A percentile compares a stretch with the other conserved stretches of the same genome.
Conservation (phyloP, 495 filamentous ascomycete species). For the Echria macrotheca region DNA sequence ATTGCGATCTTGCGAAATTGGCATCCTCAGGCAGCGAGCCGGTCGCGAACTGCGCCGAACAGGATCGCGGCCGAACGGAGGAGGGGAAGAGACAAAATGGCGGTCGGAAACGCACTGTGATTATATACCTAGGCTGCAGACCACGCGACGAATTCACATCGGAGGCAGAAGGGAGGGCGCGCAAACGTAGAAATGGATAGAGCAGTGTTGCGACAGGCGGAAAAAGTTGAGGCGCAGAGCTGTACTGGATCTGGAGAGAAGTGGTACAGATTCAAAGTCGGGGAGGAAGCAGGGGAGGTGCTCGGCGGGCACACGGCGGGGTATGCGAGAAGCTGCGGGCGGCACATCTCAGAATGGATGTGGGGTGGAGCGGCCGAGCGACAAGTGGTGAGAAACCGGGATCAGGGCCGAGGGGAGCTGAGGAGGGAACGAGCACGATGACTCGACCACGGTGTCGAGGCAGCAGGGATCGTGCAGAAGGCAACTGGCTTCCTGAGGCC, state of each 20-base stretch:
- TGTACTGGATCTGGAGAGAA: slow-evolving; percentile 18
- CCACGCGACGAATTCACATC: slow-evolving; percentile 3
- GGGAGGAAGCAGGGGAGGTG: not conserved
- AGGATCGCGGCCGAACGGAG: slow-evolving; percentile 3
- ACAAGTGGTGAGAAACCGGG: not conserved
- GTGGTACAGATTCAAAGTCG: slow-evolving; percentile 7
- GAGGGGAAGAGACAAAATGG: slow-evolving; percentile 1
- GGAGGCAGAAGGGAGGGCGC: slow-evolving; percentile 5
- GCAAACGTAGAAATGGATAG: slow-evolving; percentile 12
- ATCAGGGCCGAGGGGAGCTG: not conserved
- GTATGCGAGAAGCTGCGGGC: too few relatives aligned
- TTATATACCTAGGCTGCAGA: slow-evolving; percentile 20
- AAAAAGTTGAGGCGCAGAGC: slow-evolving; percentile 34
- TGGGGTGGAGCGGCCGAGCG: too few relatives aligned
- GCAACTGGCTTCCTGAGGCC: slow-evolving; percentile 11
- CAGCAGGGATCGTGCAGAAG: slow-evolving; percentile 5
- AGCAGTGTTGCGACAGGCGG: slow-evolving; percentile 10
- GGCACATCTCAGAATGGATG: too few relatives aligned
- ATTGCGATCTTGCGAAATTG: slow-evolving; percentile 18
- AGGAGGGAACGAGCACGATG: not conserved
- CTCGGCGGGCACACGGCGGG: slow-evolving; percentile 4
- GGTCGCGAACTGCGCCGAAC: slow-evolving; percentile 19
- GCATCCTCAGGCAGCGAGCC: slow-evolving; percentile 28
- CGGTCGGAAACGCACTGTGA: slow-evolving; percentile 9
- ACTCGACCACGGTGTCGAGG: slow-evolving; percentile 10